Evolutionary conservation across 139 green algal species (phyloP).

Genomic region (Astrephomene gubernaculifera): DNA sequence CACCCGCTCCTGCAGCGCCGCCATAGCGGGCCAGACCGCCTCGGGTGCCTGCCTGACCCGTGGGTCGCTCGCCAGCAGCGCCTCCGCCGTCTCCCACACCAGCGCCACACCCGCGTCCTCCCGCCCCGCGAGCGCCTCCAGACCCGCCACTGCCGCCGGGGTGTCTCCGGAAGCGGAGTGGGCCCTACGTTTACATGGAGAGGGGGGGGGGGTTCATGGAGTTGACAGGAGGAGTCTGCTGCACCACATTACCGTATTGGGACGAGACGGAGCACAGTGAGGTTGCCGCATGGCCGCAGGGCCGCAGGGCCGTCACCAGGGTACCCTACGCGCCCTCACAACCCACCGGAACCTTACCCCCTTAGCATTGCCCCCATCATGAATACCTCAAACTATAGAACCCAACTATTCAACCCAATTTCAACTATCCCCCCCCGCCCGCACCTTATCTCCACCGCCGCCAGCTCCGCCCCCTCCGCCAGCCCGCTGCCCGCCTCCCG

Average conservation of each 20-base stretch:
- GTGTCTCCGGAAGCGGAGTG: background rate
- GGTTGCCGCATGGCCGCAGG: no score
- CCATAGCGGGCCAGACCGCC: slow-evolving; percentile 23
- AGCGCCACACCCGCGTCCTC: slow-evolving; percentile 1
- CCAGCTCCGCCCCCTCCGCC: slow-evolving; percentile 20
- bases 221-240: background rate
- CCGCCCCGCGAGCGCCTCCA: slow-evolving; percentile 13
- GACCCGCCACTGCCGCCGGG: background rate
- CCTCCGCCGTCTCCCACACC: slow-evolving; percentile 26
- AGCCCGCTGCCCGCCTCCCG: slow-evolving; percentile 22
- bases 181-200: background rate
- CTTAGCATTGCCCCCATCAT: no score
- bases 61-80: slow-evolving; percentile 1
- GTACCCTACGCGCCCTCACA: no score
- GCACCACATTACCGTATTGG: no score
- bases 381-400: no score
- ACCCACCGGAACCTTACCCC: no score
- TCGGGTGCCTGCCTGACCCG: background rate
- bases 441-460: slow-evolving; percentile 12
- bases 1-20: slow-evolving; percentile 18
- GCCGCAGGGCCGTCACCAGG: no score
- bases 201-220: background rate
- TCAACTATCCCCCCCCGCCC: background rate
- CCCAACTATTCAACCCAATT: no score
- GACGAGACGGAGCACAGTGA: no score